Conservation (phyloP, 139 green algal genomes). For the Chlorella sp. region DNA sequence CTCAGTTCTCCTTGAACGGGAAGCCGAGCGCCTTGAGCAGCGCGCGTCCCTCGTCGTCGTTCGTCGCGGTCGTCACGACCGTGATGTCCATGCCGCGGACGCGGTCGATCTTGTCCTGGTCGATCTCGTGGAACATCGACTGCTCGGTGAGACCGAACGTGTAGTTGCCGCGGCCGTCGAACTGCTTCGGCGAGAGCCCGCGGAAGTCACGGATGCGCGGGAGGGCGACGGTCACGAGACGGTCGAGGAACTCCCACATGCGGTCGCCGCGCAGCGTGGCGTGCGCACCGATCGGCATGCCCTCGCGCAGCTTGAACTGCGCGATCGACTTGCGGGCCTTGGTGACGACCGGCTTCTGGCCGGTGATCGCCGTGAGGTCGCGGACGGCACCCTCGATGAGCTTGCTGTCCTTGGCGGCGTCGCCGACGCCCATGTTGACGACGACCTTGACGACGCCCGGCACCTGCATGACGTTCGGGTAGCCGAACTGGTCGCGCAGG, state of each 20-base stretch:
- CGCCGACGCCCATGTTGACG: no score
- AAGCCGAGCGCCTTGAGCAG: no score
- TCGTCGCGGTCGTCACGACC: conserved; percentile 42
- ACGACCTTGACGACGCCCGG: no score
- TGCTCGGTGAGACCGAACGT: conserved; percentile 41
- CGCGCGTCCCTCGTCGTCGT: no score
- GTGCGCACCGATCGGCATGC: conserved; percentile 44
- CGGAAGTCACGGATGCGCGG: conserved; percentile 55
- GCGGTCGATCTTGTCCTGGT: conserved; percentile 54
- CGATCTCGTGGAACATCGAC: conserved; percentile 48
- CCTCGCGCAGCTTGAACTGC: conserved; percentile 47
- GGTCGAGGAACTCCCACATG: conserved; percentile 60
- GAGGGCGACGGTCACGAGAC: conserved; percentile 47
- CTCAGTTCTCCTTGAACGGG: no score
- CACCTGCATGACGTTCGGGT: no score
- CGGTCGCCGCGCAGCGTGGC: conserved; percentile 44
- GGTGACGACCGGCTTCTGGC: conserved; percentile 48
- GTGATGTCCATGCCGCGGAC: conserved; percentile 58
- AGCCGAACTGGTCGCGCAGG: no score
- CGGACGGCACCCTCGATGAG: no score
- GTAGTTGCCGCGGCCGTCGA: conserved; percentile 47
- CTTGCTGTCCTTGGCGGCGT: no score
- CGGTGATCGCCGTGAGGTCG: no score
- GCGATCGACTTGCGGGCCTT: conserved; percentile 61
- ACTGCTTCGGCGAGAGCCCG: conserved; percentile 44